Evolutionary conservation across 495 filamentous ascomycete genomes (phyloP).

Genomic region (Penicillium bovifimosum): DNA sequence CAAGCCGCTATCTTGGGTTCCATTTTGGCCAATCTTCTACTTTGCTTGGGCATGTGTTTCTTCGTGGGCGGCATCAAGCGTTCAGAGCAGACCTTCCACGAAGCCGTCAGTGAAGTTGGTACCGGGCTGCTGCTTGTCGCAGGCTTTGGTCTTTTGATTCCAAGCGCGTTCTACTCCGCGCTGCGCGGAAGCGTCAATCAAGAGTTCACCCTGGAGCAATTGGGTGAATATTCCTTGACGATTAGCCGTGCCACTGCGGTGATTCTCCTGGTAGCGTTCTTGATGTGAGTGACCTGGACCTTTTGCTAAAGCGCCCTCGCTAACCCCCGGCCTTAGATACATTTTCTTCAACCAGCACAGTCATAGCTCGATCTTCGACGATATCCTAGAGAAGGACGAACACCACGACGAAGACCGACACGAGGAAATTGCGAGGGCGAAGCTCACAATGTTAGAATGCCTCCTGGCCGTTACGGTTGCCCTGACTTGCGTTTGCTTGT

Average conservation of each 20-base stretch:
- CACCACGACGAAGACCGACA: slow-evolving; percentile 62
- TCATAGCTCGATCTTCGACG: slow-evolving; percentile 74
- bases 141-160: slow-evolving; percentile 75
- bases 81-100: slow-evolving; percentile 63
- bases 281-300: slow-evolving; percentile 35
- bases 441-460: slow-evolving; percentile 76
- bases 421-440: slow-evolving; percentile 55
- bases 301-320: background rate
- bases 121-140: slow-evolving; percentile 76
- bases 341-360: slow-evolving; percentile 77
- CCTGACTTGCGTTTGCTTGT: slow-evolving; percentile 69
- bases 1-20: slow-evolving; percentile 78
- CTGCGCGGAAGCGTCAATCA: slow-evolving; percentile 40
- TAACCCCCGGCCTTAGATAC: slow-evolving; percentile 46
- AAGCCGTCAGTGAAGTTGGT: slow-evolving; percentile 74
- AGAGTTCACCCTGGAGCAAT: slow-evolving; percentile 25
- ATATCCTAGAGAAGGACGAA: slow-evolving; percentile 67
- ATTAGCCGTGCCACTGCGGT: slow-evolving; percentile 75
- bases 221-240: slow-evolving; percentile 48
- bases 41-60: slow-evolving; percentile 75
- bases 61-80: slow-evolving; percentile 65
- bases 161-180: slow-evolving; percentile 67
- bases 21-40: slow-evolving; percentile 69
- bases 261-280: slow-evolving; percentile 72
- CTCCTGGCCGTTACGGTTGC: slow-evolving; percentile 61